A percentile compares a stretch with the other conserved stretches of the same genome.
These are phyloP conservation scores for Meyerozyma guilliermondii DNA, from an alignment of 1,139 yeast genomes.

Conservation along the genomic window DNA sequence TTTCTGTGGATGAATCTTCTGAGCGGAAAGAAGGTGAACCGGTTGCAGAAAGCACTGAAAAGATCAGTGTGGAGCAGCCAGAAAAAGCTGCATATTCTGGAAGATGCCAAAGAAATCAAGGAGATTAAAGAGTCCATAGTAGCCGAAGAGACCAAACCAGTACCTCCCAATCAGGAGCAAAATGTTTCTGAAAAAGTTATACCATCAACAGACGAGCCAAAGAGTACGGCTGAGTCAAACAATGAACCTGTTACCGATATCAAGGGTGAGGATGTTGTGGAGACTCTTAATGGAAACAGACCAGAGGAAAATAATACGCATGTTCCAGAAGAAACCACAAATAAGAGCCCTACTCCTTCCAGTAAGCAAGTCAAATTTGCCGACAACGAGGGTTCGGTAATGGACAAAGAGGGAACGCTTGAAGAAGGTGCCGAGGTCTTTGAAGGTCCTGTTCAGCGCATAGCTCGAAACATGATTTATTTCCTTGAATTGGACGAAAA, in stretches of 20 bases:
- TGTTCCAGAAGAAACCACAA: not conserved
- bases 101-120: too few species aligned
- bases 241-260: too few species aligned
- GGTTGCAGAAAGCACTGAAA: not conserved
- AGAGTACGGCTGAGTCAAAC: too few species aligned
- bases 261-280: too few species aligned
- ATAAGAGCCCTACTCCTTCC: not conserved
- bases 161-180: too few species aligned
- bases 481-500: conserved; percentile 43
- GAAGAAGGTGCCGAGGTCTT: conserved; percentile 19
- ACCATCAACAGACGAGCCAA: too few species aligned
- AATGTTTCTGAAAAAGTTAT: too few species aligned
- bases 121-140: too few species aligned
- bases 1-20: conserved; percentile 5
- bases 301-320: too few species aligned
- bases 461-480: conserved; percentile 45
- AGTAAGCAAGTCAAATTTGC: conserved; percentile 1
- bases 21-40: conserved; percentile 3
- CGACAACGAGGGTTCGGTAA: conserved; percentile 6
- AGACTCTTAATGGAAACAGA: too few species aligned
- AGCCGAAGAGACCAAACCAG: too few species aligned
- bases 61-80: not conserved
- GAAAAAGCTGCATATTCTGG: not conserved
- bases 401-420: conserved; percentile 9
- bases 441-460: conserved; percentile 64